Conservation (phyloP, 208 protist genomes). For the Trypanosoma congolense region DNA sequence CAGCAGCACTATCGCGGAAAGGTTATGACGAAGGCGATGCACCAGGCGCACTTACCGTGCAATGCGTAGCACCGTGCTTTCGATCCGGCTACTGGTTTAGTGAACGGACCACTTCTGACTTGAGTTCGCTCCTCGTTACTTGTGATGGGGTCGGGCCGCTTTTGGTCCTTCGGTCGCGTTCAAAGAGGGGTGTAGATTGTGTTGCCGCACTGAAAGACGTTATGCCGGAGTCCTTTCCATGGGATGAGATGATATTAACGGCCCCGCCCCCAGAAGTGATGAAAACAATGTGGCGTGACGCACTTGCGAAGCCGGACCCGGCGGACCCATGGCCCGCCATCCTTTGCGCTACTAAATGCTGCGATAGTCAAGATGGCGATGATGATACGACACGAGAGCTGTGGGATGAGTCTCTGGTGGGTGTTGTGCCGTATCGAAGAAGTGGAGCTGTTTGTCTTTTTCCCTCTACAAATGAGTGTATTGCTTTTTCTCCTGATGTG, state of each 20-base stretch:
- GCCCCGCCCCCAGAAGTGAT: constrained; percentile 29
- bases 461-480: constrained; percentile 66
- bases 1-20: constrained; percentile 5
- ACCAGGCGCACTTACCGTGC: constrained; percentile 41
- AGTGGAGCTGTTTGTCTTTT: constrained; percentile 44
- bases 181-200: constrained; percentile 58
- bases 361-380: not conserved
- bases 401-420: not conserved
- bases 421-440: not conserved
- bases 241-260: constrained; percentile 42
- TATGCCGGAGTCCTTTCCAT: constrained; percentile 30
- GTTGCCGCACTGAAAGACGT: constrained; percentile 68
- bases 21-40: constrained; percentile 5
- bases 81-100: constrained; percentile 74
- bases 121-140: constrained; percentile 69
- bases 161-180: constrained; percentile 60
- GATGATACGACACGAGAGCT: not conserved
- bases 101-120: constrained; percentile 48
- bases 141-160: constrained; percentile 51
- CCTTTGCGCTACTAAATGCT: not conserved
- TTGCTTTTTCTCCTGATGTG: constrained; percentile 40
- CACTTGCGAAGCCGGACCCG: not conserved
- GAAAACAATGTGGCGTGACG: not conserved
- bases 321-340: constrained; percentile 7
- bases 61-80: constrained; percentile 74